These are phyloP conservation scores for Talaromyces sp. DNA, from an alignment of 2,329 filamentous ascomycete species.

Conservation along the genomic window DNA sequence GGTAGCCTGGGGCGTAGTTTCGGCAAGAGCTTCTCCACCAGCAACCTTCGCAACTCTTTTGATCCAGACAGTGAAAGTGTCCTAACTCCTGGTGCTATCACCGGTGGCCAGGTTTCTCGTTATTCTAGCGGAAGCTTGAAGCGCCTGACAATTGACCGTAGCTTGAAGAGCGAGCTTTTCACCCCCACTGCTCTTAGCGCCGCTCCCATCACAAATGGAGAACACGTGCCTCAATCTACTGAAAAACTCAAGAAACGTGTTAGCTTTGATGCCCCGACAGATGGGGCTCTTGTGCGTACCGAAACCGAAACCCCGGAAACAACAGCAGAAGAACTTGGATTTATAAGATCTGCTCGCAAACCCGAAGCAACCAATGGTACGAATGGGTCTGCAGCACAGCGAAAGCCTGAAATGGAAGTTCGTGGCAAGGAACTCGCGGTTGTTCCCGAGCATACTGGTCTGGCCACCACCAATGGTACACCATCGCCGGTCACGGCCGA, in stretches of 20 bases:
- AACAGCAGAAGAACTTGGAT: constrained; percentile 56
- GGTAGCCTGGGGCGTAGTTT: constrained; percentile 66
- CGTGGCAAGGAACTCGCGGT: constrained; percentile 72
- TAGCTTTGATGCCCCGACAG: constrained; percentile 72
- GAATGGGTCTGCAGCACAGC: constrained; percentile 32
- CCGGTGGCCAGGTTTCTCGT: constrained; percentile 57
- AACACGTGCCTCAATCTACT: constrained; percentile 33
- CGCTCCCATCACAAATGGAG: constrained; percentile 32
- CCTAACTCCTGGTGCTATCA: constrained; percentile 78
- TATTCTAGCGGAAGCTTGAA: constrained; percentile 71
- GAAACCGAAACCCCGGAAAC: constrained; percentile 50
- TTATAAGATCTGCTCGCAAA: constrained; percentile 52
- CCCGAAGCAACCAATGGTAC: constrained; percentile 43
- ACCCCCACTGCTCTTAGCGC: constrained; percentile 35
- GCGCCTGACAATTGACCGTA: constrained; percentile 87
- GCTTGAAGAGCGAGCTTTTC: constrained; percentile 66
- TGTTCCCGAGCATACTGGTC: constrained; percentile 59
- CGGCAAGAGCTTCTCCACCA: constrained; percentile 83
- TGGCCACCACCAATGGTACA: constrained; percentile 33
- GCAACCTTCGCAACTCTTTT: constrained; percentile 76
- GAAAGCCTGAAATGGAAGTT: constrained; percentile 61
- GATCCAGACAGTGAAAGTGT: constrained; percentile 76
- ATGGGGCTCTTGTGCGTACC: constrained; percentile 51
- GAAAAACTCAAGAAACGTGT: constrained; percentile 67
- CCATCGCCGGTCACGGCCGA: constrained; percentile 35